Percentiles rank a stretch among this genome's conserved stretches.
Evolutionary conservation across 495 filamentous ascomycete genomes (phyloP).

Genomic region (Podospora didyma): DNA sequence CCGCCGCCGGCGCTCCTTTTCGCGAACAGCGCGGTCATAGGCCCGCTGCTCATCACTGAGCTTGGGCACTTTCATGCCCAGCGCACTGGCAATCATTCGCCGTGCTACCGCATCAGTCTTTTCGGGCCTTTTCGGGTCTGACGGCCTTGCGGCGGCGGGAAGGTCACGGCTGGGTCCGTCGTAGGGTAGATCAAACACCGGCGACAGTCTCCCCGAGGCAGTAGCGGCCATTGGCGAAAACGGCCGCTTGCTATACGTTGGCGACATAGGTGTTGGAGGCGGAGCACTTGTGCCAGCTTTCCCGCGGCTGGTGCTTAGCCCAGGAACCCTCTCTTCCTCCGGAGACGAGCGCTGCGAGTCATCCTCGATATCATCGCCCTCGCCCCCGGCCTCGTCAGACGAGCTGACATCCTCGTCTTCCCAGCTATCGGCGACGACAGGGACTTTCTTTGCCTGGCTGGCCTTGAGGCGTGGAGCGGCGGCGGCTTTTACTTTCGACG

Average conservation of each 20-base stretch:
- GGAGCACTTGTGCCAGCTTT: slow-evolving; percentile 40
- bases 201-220: background rate
- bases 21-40: slow-evolving; percentile 78
- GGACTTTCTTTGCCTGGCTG: slow-evolving; percentile 41
- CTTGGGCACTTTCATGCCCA: slow-evolving; percentile 78
- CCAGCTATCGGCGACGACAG: slow-evolving; percentile 73
- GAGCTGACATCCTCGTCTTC: slow-evolving; percentile 65
- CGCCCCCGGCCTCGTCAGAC: slow-evolving; percentile 31
- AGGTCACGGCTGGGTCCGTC: background rate
- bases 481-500: background rate
- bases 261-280: slow-evolving; percentile 60
- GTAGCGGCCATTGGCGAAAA: slow-evolving; percentile 23
- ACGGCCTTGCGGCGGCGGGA: slow-evolving; percentile 17
- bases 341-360: slow-evolving; percentile 6
- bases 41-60: slow-evolving; percentile 82
- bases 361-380: slow-evolving; percentile 32
- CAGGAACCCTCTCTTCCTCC: background rate
- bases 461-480: slow-evolving; percentile 6
- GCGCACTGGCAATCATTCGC: slow-evolving; percentile 81
- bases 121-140: slow-evolving; percentile 54
- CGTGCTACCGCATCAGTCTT: slow-evolving; percentile 90
- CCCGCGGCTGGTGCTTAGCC: slow-evolving; percentile 9
- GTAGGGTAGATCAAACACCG: background rate
- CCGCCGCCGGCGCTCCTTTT: slow-evolving; percentile 76
- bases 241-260: slow-evolving; percentile 35